These are phyloP conservation scores for Psilocybe subaeruginosa DNA, from an alignment of 768 basidiomycete species.

Conservation along the genomic window DNA sequence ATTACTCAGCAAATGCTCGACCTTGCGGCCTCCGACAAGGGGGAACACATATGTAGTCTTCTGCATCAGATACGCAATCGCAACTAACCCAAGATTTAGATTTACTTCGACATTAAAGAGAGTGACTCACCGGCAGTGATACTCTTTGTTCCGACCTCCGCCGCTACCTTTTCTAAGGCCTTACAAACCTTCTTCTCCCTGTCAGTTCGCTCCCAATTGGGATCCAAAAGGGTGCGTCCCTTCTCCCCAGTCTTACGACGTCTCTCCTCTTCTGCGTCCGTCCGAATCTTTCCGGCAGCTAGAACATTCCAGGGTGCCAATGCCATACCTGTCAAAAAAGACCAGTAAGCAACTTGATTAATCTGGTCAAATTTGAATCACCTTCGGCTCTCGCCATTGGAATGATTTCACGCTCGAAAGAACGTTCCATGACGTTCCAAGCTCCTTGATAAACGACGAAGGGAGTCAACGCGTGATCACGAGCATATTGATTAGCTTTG, in stretches of 20 bases:
- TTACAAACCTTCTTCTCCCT: conserved; percentile 42
- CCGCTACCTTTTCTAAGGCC: conserved; percentile 53
- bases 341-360: not conserved
- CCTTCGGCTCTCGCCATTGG: conserved; percentile 46
- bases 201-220: conserved; percentile 50
- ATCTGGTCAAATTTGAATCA: conserved; percentile 19
- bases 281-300: conserved; percentile 51
- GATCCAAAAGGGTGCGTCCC: conserved; percentile 34
- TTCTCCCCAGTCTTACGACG: conserved; percentile 35
- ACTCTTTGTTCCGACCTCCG: conserved; percentile 48
- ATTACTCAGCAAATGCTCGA: conserved; percentile 54
- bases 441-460: conserved; percentile 58
- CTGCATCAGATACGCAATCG: conserved; percentile 58
- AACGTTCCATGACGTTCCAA: conserved; percentile 47
- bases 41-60: conserved; percentile 59
- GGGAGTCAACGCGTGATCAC: conserved; percentile 48
- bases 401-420: conserved; percentile 59
- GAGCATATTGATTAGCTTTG: conserved; percentile 53
- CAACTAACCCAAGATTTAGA: conserved; percentile 32
- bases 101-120: not conserved
- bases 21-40: conserved; percentile 53
- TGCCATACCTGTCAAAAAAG: conserved; percentile 26
- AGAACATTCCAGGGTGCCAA: conserved; percentile 37
- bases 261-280: conserved; percentile 44
- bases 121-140: conserved; percentile 45